Evolutionary conservation across 306 rosid genomes (phyloP), one percentile per base, ranked within the genome.

Genomic region (Phaseolus lunatus): DNA sequence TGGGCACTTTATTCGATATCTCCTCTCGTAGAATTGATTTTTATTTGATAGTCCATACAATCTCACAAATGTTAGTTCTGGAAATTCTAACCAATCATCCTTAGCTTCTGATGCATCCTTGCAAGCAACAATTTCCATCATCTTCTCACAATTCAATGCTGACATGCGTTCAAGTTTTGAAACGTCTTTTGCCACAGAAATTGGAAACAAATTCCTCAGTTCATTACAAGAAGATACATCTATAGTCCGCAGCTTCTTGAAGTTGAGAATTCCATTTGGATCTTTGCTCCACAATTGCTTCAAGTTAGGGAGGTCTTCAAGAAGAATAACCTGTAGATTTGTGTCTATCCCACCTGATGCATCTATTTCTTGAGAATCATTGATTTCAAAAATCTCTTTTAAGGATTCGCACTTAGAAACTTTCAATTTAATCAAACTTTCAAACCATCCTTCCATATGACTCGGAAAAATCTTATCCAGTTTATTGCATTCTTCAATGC

Each of bases 301-400:
- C 39, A 62, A 13, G 3, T 54, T 72, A 44, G 62, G 64, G 70
- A 80, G 50, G 0, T 10, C 5, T 0, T 4, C 0, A 1, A 62
- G 8, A 33, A 8, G 0, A 62, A 62, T 9, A 33, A 5, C 2
- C 2, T 8, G 29, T 64, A 79, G 61, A 4, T 7, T 35, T 33
- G 72, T 70, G 47, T 70, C 78, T 8, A 4, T 5, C 13, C 10
- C 12, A 19, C 9, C 11, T 15, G 1, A 33, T 71, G 5, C n/a
- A 33, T 12, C 27, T 0, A 0, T 18, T 35, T 58, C 11, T 9
- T 29, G 50, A 14, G 53, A 9, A 58, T n/a, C 15, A 20, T 20
- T 7, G 23, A 63, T 20, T 49, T 71, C 74, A 64, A 80, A 80
- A 39, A 80, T 63, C 67, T 18, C 59, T 80, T 52, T 43, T 39